Conservation (phyloP, 768 basidiomycete species). For the Termitomyces sp. region DNA sequence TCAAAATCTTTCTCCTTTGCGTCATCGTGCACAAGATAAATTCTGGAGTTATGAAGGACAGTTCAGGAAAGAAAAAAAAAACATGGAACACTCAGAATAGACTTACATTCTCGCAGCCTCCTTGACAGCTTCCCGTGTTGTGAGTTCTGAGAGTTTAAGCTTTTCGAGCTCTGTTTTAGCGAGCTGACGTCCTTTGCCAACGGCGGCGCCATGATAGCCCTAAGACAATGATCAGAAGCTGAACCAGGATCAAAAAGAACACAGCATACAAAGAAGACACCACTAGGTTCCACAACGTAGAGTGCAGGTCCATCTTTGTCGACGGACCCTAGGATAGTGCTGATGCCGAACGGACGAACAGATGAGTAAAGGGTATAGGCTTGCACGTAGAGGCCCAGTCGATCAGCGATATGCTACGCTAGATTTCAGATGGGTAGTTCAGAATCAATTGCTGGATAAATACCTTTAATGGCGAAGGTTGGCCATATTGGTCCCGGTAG, state of each 20-base stretch:
- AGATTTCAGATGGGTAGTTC: neutral
- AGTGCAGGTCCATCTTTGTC: conserved; percentile 86
- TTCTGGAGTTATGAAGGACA: conserved; percentile 40
- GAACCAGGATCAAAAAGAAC: neutral
- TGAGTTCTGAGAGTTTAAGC: conserved; percentile 77
- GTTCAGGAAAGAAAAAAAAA: neutral
- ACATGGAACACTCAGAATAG: neutral
- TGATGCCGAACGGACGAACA: conserved; percentile 94
- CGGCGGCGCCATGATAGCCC: conserved; percentile 96
- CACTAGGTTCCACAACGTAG: conserved; percentile 92
- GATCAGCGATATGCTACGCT: conserved; percentile 46
- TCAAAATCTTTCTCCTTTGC: conserved; percentile 98
- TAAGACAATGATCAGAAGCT: conserved; percentile 20
- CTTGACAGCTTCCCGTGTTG: conserved; percentile 78
- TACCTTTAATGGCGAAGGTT: conserved; percentile 78
- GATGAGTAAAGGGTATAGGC: conserved; percentile 97
- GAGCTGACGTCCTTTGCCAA: conserved; percentile 95
- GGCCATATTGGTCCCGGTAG: conserved; percentile 67
- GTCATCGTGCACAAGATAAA: conserved; percentile 96
- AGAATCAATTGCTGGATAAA: neutral
- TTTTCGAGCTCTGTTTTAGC: conserved; percentile 99
- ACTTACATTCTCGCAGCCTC: conserved; percentile 95
- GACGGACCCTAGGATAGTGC: conserved; percentile 83
- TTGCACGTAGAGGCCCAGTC: conserved; percentile 87
- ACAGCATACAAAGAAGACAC: conserved; percentile 74